Base-by-base conservation (phyloP, 1,139 yeast species). In the Candida tropicalis region DNA sequence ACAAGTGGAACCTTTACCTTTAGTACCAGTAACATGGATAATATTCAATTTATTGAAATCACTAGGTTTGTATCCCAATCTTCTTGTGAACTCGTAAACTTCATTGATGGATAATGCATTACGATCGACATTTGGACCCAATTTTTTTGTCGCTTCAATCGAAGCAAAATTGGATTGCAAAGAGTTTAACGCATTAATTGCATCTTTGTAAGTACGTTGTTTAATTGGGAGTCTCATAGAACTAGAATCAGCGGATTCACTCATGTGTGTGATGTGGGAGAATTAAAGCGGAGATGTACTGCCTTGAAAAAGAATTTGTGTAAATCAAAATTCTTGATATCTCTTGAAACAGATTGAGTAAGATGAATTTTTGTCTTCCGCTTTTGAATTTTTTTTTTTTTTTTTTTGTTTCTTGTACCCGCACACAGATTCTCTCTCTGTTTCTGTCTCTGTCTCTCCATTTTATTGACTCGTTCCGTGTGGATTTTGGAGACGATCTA, bases 1-100 rank as follows among this genome's bases (percentile, higher is more conserved):
- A 67, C 97, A 93, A 0, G 98, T 91, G 1, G 97, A 90, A 1
- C 99, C 99, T 66, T 95, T 95, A 10, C 99, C 99, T 63, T 95
- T 95, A 1, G 99, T 95, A 20, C 99, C 99, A 0, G 99, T 91
- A 27, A 95, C 86, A 59, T 95, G 99, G 38, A 95, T 77, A 4
- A 90, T 77, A 54, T 91, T 90, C 56, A 95, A 66, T 46, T 66
- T 75, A 63, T 90, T 81, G 58, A 88, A 82, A 50, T 86, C 96
- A 3, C 65, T 54, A 1, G 84, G 77, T n/a, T 68, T 60, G 63
- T 91, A 90, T 0, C 98, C 99, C 40, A 89, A 77, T 54, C 98
- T 73, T 44, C 93, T 72, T n/a, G 87, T 79, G 84, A 93, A 95
- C 61, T 91, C 98, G 41, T 81, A 72, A 83, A 93, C 95, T 60